These are phyloP conservation scores for Pseudogymnoascus destructans DNA, from an alignment of 2,329 filamentous ascomycete genomes.

Conservation along the genomic window DNA sequence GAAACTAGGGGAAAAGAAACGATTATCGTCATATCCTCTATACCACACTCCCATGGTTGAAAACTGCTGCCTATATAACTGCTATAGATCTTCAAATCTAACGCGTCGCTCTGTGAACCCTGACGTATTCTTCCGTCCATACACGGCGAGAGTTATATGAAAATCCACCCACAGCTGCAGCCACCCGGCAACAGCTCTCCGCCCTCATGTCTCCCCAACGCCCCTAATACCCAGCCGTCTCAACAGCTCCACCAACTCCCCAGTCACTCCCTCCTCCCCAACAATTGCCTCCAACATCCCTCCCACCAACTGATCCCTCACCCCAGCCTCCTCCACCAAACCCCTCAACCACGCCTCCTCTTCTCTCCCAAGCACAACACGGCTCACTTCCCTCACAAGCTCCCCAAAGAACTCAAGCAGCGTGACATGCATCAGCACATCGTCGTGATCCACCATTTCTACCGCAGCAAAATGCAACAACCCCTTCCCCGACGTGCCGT, in stretches of 20 bases:
- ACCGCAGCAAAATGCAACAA: constrained; percentile 24
- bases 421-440: constrained; percentile 26
- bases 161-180: background rate
- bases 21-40: too few species aligned
- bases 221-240: background rate
- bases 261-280: background rate
- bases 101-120: too few species aligned
- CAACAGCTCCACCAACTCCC: background rate
- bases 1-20: too few species aligned
- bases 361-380: background rate
- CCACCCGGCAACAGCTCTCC: background rate
- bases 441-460: constrained; percentile 25
- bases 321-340: background rate
- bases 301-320: background rate
- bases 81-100: too few species aligned
- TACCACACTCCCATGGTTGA: too few species aligned
- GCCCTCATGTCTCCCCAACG: background rate
- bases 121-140: background rate
- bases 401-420: constrained; percentile 25
- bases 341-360: background rate
- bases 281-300: constrained; percentile 4
- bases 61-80: too few species aligned
- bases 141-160: background rate
- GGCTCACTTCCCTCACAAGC: constrained; percentile 12
- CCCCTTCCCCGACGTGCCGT: constrained; percentile 17